Evolutionary conservation across 2,329 filamentous ascomycete genomes (phyloP), one percentile per base, ranked within the genome.

Genomic region (Reticulascus tulasneorum): DNA sequence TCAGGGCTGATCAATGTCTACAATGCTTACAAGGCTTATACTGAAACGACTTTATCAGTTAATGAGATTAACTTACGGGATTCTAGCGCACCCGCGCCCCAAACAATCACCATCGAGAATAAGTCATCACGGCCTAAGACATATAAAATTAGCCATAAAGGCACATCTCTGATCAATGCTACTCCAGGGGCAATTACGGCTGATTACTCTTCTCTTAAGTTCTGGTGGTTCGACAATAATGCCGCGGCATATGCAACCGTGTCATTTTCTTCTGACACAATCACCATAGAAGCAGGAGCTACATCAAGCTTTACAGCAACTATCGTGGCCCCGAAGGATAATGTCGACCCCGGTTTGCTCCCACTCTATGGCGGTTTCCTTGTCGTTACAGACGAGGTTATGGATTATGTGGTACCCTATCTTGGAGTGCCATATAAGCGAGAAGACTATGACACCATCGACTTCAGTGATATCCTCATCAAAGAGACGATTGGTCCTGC

Each of bases 71-170:
- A 40, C 13, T 24, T 40, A 8, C 27, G 11, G 9, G 38, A 40
- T 16, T 28, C 33, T 9, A 13, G 33, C 7, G 22, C 9, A 7
- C 28, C 38, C 2, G 10, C 28, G 9, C 22, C 31, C 13, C 28
- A 27, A 21, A 37, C 23, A 13, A 36, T 40, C 28, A 40, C 33
- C 7, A 40, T 32, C n/a, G 38, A 37, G 23, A 40, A 37, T n/a
- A 20, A 24, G n/a, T 40, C 38, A 11, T 27, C 20, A 13, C 10
- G 15, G n/a, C 3, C 33, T 17, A 40, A 40, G 28, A 40, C 38
- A 9, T 40, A 40, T 24, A 15, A 9, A 10, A 15, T 40, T 25
- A 29, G 29, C 4, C 38, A 40, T 17, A 29, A 29, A 29, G 33
- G 33, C 9, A 34, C 38, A 9, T 33, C 33, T 5, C 23, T 36